Evolutionary conservation across 805 yeast species (phyloP).

Genomic region (Kazachstania psychrophila): DNA sequence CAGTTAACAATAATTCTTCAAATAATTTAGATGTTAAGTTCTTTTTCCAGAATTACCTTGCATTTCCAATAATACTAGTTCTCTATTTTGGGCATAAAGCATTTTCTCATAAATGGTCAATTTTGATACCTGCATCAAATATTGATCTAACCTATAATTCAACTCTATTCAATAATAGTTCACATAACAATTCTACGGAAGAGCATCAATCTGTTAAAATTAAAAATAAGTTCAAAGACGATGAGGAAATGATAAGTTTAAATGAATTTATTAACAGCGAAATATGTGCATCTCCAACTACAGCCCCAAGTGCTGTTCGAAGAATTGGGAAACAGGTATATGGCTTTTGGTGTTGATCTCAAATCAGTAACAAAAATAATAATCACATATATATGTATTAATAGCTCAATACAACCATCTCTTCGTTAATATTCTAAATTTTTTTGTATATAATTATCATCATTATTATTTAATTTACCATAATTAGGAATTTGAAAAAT

Average conservation of each 20-base stretch:
- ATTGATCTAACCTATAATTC: conserved; percentile 37
- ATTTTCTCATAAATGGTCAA: conserved; percentile 28
- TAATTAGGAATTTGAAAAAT: no score
- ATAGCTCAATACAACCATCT: no score
- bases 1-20: conserved; percentile 29
- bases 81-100: conserved; percentile 39
- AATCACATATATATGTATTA: no score
- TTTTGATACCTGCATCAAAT: conserved; percentile 34
- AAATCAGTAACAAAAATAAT: no score
- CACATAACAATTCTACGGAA: neutral
- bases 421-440: no score
- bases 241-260: neutral
- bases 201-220: neutral
- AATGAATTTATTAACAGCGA: no score
- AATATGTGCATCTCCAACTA: no score
- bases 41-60: conserved; percentile 46
- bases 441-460: no score
- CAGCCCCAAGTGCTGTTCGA: no score
- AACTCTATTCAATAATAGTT: neutral
- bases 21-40: conserved; percentile 23
- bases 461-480: no score
- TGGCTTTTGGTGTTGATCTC: conserved; percentile 1
- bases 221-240: neutral
- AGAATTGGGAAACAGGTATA: neutral
- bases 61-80: conserved; percentile 36